Conservation (phyloP, 305 asterid species). For the Lippia alba region DNA sequence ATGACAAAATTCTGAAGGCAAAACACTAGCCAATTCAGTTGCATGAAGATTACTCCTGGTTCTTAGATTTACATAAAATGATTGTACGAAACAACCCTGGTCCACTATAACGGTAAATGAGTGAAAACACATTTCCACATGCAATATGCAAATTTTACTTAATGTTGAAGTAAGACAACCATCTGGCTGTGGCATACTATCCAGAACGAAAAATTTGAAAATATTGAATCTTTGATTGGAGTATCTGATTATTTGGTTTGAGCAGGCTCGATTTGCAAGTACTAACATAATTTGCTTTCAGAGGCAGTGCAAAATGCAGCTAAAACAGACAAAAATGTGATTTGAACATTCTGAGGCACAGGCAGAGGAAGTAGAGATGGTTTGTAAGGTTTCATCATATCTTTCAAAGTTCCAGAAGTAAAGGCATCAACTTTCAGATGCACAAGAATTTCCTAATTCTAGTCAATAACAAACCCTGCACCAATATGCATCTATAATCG, state of each 20-base stretch:
- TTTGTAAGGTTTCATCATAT: not conserved
- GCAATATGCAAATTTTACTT: conserved; percentile 11
- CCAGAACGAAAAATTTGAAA: conserved; percentile 20
- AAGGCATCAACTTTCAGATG: conserved; percentile 18
- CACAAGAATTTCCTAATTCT: conserved; percentile 11
- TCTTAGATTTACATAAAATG: not conserved
- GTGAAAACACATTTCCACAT: not conserved
- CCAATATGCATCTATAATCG: conserved; percentile 1
- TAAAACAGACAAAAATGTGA: not conserved
- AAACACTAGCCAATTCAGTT: conserved; percentile 7
- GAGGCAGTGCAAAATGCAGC: conserved; percentile 22
- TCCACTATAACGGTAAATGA: conserved; percentile 7
- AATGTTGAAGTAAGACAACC: not conserved
- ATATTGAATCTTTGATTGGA: not conserved
- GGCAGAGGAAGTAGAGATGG: conserved; percentile 10
- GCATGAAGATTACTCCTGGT: not conserved
- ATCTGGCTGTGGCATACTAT: conserved; percentile 17
- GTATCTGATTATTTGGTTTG: not conserved
- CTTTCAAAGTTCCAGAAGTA: conserved; percentile 16
- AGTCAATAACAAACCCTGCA: not conserved
- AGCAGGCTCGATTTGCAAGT: conserved; percentile 13
- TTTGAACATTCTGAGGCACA: conserved; percentile 3
- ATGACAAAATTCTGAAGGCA: conserved; percentile 10
- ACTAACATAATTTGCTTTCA: conserved; percentile 9
- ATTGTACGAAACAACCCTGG: not conserved